Evolutionary conservation across 441 rosid species (phyloP), one percentile per base, ranked within the genome.

Genomic region (Arabidopsis hybrid): DNA sequence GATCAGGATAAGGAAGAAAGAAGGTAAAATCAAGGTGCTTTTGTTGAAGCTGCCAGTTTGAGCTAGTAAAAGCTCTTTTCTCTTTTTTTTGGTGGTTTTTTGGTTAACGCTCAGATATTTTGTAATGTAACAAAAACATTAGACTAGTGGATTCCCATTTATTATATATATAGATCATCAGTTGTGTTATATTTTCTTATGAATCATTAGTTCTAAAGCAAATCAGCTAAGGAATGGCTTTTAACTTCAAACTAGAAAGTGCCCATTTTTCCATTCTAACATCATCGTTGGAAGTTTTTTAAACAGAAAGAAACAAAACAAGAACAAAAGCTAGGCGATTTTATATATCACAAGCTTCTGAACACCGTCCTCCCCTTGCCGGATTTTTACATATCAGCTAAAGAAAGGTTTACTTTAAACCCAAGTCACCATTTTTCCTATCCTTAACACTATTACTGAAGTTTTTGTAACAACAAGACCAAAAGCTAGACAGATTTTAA

Each of bases 21-120:
- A 91, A 0, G 75, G 65, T 26, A 85, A 83, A 18, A 79, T 82
- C 97, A 90, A 83, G 97, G 99, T 63, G 97, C 92, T 69, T 94
- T 92, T 45, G 96, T 89, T 4, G 94, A 96, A 49, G 82, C 91
- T 62, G 96, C 99, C 4, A 78, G 86, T 72, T 87, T 89, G n/a
- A 84, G 53, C 45, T 55, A 73, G 70, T 57, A 78, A 73, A 6
- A 52, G 77, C 76, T 80, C 65, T 6, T 1, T 8, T 11, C 35
- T 16, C 59, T n/a, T 14, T 42, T 36, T 13, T 12, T 6, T 40
- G 26, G 31, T 17, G 62, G 36, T 8, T 1, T 36, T 43, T 9
- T 61, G 42, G 31, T 43, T 39, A 12, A 35, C 45, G 61, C 60
- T 65, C 4, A 0, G 7, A 47, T 73, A 62, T 76, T 60, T 40